Percentiles rank a stretch among this genome's conserved stretches.
These are phyloP conservation scores for Sinapis alba DNA, from an alignment of 441 rosid genomes.

Conservation along the genomic window DNA sequence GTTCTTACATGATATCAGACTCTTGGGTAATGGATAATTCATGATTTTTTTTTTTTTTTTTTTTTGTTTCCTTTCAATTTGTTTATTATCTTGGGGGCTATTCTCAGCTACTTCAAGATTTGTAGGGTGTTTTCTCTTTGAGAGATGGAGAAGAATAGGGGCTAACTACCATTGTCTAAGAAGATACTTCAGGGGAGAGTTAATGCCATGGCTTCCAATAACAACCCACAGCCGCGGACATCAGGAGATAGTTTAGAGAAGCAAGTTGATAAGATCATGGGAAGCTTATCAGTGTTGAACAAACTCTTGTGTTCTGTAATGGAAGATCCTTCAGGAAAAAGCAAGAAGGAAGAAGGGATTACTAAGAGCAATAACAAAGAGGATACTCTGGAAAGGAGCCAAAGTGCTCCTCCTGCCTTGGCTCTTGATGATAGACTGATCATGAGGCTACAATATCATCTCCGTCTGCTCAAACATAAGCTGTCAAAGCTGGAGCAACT, in stretches of 20 bases:
- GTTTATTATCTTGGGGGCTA: not conserved
- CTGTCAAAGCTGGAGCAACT: slow-evolving; percentile 5
- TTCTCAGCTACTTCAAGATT: not conserved
- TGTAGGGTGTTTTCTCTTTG: slow-evolving; percentile 7
- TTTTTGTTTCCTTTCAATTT: not conserved
- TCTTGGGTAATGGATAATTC: not conserved
- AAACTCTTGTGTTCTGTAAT: not conserved
- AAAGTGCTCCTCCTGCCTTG: slow-evolving; percentile 14
- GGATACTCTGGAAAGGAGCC: not conserved
- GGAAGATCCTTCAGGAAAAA: not conserved
- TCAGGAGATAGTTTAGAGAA: slow-evolving; percentile 11
- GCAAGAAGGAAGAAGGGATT: not conserved
- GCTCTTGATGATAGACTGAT: not conserved
- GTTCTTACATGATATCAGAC: not conserved
- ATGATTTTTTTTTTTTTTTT: not conserved
- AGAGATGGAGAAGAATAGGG: not conserved
- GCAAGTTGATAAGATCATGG: slow-evolving; percentile 6
- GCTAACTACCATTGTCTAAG: no score
- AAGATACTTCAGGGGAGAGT: not conserved
- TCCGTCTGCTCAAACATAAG: not conserved
- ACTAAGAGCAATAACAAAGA: not conserved
- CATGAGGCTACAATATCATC: not conserved
- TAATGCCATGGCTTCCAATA: not conserved
- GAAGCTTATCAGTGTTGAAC: not conserved
- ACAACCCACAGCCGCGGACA: not conserved